Base-by-base conservation (phyloP, 495 filamentous ascomycete species). In the Durotheca rogersii region DNA sequence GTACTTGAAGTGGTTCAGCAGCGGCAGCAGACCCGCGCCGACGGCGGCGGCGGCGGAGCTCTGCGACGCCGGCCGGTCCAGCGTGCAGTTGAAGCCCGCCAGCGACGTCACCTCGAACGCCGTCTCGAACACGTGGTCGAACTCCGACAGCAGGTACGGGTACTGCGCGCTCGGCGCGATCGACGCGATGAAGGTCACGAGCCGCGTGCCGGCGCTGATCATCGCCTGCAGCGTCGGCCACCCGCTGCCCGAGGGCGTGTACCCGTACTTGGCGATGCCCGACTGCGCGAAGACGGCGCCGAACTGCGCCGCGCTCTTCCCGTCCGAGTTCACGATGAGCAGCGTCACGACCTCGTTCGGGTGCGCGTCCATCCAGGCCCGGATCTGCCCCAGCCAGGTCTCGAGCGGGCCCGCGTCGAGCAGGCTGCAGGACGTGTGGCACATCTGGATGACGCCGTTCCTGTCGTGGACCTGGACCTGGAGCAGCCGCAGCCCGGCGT, bases 1-100 rank as follows among this genome's bases (percentile, higher is more conserved):
- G 63, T 88, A 81, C 53, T 82, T 62, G 60, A 89, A 89, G 65
- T 89, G 86, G 72, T 91, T 90, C 69, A 88, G 70, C 4, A 89
- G 67, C 0, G 82, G 78, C 38, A 90, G 53, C 15, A 71, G 53
- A 7, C 69, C 70, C 0, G 59, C 52, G 0, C 51, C 25, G 21
- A 80, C 70, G 6, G 81, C 82, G 6, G 70, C 55, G 12, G 71
- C 53, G 3, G 74, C 67, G 6, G 75, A 62, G 32, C 72, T 56
- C 21, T 61, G 70, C 6, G 73, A 51, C 0, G 56, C 31, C 0
- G 86, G 85, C 0, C 85, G 77, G 58, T 88, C 77, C 31, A 87
- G 75, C 6, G 69, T 76, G 69, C 86, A 90, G 65, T 74, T 77
- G 66, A 77, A 79, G 36, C 58, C 64, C 3, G 62, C 50, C 3